Percentiles rank a stretch among this genome's conserved stretches.
Conservation (phyloP, 2,329 filamentous ascomycete genomes). For the Alternaria conjuncta region DNA sequence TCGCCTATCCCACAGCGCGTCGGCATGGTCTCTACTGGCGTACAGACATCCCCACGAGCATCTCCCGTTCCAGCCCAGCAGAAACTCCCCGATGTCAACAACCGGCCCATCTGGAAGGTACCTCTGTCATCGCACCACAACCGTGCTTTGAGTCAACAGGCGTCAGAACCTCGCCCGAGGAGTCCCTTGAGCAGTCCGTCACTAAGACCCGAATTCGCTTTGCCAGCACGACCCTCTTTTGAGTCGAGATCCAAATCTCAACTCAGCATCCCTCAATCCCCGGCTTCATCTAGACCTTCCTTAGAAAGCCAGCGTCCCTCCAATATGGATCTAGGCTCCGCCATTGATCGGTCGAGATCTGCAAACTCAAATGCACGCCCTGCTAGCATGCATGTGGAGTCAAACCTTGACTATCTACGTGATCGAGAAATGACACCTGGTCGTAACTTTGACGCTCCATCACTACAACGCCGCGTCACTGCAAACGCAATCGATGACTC, state of each 20-base stretch:
- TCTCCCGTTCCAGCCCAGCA: slow-evolving; percentile 36
- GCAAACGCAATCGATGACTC: slow-evolving; percentile 44
- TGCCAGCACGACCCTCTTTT: slow-evolving; percentile 50
- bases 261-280: slow-evolving; percentile 60
- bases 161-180: slow-evolving; percentile 45
- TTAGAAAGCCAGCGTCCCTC: slow-evolving; percentile 73
- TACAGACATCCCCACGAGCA: slow-evolving; percentile 73
- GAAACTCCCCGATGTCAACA: slow-evolving; percentile 50
- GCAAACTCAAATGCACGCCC: slow-evolving; percentile 74
- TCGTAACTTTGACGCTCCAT: slow-evolving; percentile 42
- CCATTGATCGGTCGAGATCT: slow-evolving; percentile 65
- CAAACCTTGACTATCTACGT: slow-evolving; percentile 80
- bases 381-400: slow-evolving; percentile 81
- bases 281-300: slow-evolving; percentile 69
- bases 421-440: slow-evolving; percentile 69
- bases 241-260: slow-evolving; percentile 61
- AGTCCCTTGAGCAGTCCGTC: slow-evolving; percentile 37
- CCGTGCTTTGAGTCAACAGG: slow-evolving; percentile 58
- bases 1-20: slow-evolving; percentile 58
- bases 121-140: slow-evolving; percentile 51
- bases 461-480: slow-evolving; percentile 35
- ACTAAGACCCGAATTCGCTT: slow-evolving; percentile 47
- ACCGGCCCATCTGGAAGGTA: slow-evolving; percentile 61
- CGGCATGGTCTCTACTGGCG: slow-evolving; percentile 72
- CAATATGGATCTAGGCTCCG: slow-evolving; percentile 65